A percentile compares a stretch with the other conserved stretches of the same genome.
These are phyloP conservation scores for Aspergillus nidulans DNA, from an alignment of 495 filamentous ascomycete species.

Conservation along the genomic window DNA sequence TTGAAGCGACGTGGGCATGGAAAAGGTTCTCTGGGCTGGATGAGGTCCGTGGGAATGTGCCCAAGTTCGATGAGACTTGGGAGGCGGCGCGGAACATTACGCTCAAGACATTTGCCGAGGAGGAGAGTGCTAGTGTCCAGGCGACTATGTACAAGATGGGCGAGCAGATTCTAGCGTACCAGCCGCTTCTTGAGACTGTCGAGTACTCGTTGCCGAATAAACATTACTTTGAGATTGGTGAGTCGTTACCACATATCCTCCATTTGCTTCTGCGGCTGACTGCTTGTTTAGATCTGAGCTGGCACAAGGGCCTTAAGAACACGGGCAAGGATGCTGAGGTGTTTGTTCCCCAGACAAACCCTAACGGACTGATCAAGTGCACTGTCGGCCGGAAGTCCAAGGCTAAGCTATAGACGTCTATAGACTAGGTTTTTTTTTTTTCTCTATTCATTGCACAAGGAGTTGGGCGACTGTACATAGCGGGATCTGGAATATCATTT, in stretches of 20 bases:
- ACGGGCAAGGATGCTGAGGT: constrained; percentile 96
- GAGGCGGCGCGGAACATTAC: constrained; percentile 72
- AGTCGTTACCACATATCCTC: constrained; percentile 12
- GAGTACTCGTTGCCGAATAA: constrained; percentile 91
- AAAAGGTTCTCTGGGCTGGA: constrained; percentile 59
- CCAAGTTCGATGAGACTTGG: constrained; percentile 75
- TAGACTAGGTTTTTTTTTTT: constrained; percentile 2
- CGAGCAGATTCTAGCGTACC: constrained; percentile 75
- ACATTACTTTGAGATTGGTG: constrained; percentile 97
- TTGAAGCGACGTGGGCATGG: constrained; percentile 85
- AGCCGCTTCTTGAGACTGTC: constrained; percentile 65
- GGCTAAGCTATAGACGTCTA: constrained; percentile 36
- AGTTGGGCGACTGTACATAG: constrained; percentile 24
- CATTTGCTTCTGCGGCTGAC: constrained; percentile 15
- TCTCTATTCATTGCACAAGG: constrained; percentile 7
- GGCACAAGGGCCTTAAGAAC: constrained; percentile 97
- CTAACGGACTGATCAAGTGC: constrained; percentile 95
- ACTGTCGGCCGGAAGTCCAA: constrained; percentile 66
- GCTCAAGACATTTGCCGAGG: constrained; percentile 85
- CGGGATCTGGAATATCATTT: constrained; percentile 19
- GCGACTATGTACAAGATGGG: constrained; percentile 99
- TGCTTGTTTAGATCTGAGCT: constrained; percentile 67
- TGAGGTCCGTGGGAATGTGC: constrained; percentile 59
- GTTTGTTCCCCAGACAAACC: constrained; percentile 85
- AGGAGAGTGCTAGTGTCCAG: constrained; percentile 89